Conservation (phyloP, 2,329 filamentous ascomycete species). For the Hirsutella rhossiliensis region DNA sequence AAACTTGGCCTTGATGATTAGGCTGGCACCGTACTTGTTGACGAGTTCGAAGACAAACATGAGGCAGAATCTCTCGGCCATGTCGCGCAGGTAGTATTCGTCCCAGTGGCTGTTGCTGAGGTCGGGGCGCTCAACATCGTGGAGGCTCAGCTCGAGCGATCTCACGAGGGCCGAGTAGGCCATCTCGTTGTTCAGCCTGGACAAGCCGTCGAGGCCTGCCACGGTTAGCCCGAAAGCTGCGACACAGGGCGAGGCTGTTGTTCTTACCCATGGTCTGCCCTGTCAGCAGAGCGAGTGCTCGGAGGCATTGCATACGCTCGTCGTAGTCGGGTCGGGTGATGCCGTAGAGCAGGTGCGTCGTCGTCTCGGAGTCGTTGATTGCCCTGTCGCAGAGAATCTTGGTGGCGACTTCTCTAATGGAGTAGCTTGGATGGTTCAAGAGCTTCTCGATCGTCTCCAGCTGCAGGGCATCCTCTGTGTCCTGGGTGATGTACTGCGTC, state of each 20-base stretch:
- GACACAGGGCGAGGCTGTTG: not conserved
- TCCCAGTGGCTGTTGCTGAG: slow-evolving; percentile 47
- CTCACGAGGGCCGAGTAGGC: slow-evolving; percentile 46
- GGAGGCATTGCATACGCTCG: slow-evolving; percentile 42
- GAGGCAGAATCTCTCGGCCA: slow-evolving; percentile 47
- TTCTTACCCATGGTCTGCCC: slow-evolving; percentile 21
- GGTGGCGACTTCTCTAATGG: slow-evolving; percentile 57
- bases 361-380: slow-evolving; percentile 43
- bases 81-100: slow-evolving; percentile 50
- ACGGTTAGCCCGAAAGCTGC: slow-evolving; percentile 9
- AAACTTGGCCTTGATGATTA: slow-evolving; percentile 50
- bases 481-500: slow-evolving; percentile 62
- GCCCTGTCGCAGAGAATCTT: slow-evolving; percentile 44
- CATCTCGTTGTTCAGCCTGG: slow-evolving; percentile 34
- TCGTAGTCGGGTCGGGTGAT: slow-evolving; percentile 48
- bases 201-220: slow-evolving; percentile 24
- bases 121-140: slow-evolving; percentile 34
- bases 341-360: slow-evolving; percentile 41
- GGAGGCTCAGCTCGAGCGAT: slow-evolving; percentile 43
- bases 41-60: slow-evolving; percentile 46
- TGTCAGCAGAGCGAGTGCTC: slow-evolving; percentile 43
- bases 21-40: slow-evolving; percentile 43
- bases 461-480: slow-evolving; percentile 61
- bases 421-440: slow-evolving; percentile 57
- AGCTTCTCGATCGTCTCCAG: slow-evolving; percentile 55